Base-by-base conservation (phyloP, 345 rosid species). In the Stellera chamaejasme region DNA sequence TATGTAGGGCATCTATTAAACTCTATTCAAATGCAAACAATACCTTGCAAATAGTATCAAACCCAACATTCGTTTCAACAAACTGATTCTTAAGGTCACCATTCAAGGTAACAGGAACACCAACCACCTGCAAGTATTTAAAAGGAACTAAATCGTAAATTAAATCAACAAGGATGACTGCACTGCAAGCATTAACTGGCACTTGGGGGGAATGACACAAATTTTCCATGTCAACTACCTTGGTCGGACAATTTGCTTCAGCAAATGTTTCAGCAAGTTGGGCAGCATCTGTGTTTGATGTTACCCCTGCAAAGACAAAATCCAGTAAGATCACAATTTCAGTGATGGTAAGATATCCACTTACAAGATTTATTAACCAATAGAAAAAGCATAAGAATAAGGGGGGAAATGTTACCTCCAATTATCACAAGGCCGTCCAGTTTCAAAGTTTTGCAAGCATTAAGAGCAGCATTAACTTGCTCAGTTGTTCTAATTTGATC, bases 11-110 rank as follows among this genome's bases (percentile, higher is more conserved):
- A 6, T 11, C 55, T 41, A 51, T 5, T 43, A 41, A 43, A 60
- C 55, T 26, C 64, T 6, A 51, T 43, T 5, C 12, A 11, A 26
- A 19, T 51, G 25, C 25, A 27, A 26, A 51, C 3, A 27, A 51
- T 78, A 93, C 97, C 96, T 93, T 89, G 79, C 97, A 89, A 44
- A 89, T 76, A 52, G 99, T 93, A 79, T 93, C 99, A 79, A 93
- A 93, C 49, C 99, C 99, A 75, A 93, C 96, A 68, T 89, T 76
- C 27, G 88, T 75, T 78, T 93, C 99, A 57, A 93, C 99, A 57
- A 87, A 93, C 56, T 89, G 96, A 72, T 93, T 89, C 81, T 80
- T 93, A 55, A 93, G 88, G 80, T 93, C 99, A 69, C 99, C 99
- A 63, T 93, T 89, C 63, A 79, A 67, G 54, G 99, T 93, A 61